Percentiles rank a stretch among this genome's conserved stretches.
Evolutionary conservation across 1,284 basidiomycete genomes (phyloP).

Genomic region (Trichosporon asahii): DNA sequence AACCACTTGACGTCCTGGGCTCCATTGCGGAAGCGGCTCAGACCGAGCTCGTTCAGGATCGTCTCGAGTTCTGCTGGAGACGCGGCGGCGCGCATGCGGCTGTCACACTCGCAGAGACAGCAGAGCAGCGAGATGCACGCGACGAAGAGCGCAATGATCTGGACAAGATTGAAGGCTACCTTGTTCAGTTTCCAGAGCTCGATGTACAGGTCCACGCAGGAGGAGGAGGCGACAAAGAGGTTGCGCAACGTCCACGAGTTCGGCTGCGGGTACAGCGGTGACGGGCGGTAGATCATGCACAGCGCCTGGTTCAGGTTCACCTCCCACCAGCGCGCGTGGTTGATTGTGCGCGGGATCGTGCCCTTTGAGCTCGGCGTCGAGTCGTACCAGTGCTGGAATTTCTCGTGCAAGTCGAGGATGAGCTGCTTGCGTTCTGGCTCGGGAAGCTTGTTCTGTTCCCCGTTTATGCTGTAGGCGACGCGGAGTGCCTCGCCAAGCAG

Average conservation of each 20-base stretch:
- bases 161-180: conserved; percentile 35
- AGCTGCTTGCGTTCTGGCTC: conserved; percentile 27
- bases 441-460: conserved; percentile 28
- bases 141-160: conserved; percentile 34
- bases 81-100: conserved; percentile 22
- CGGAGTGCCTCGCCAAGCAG: conserved; percentile 30
- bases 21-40: conserved; percentile 14
- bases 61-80: not conserved
- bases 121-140: conserved; percentile 37
- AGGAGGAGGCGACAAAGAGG: conserved; percentile 28
- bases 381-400: conserved; percentile 21
- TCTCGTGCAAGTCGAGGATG: conserved; percentile 25
- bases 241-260: conserved; percentile 26
- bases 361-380: conserved; percentile 4
- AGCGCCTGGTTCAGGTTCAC: conserved; percentile 35
- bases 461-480: conserved; percentile 31
- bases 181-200: conserved; percentile 32
- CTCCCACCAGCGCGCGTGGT: conserved; percentile 30
- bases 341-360: conserved; percentile 23
- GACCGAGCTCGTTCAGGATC: conserved; percentile 18
- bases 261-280: conserved; percentile 32
- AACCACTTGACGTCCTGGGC: conserved; percentile 27
- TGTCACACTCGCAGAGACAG: conserved; percentile 37
- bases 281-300: conserved; percentile 35
- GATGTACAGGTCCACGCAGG: conserved; percentile 34